phyloP scores from a whole-genome alignment of 139 green algal species.

The Edaphochlamys debaryana region DNA sequence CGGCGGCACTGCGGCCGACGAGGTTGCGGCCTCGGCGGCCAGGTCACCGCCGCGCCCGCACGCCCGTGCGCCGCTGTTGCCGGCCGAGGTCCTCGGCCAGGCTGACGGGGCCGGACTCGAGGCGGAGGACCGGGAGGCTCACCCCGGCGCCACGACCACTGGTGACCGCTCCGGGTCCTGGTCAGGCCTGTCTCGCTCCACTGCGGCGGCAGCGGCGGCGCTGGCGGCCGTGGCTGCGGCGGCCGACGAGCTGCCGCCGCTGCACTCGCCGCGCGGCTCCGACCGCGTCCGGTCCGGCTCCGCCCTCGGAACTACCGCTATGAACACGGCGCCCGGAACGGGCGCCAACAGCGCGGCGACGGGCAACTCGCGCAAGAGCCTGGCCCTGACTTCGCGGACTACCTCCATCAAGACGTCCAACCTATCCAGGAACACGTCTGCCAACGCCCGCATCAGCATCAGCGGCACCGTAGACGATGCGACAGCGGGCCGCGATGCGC shows the following conservation, averaged over 20 bases:
- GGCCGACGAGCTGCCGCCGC: background rate
- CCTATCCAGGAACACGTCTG: background rate
- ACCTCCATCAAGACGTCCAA: background rate
- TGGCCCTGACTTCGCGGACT: background rate
- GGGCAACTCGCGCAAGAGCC: background rate
- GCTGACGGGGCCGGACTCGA: too few relatives aligned
- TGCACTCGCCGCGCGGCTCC: background rate
- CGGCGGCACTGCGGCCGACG: too few relatives aligned
- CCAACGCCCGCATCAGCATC: background rate
- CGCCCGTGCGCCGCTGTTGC: too few relatives aligned
- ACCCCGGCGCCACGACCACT: background rate
- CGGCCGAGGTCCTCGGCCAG: too few relatives aligned
- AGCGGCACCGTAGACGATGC: too few relatives aligned
- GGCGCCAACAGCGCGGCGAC: background rate
- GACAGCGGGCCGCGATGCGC: too few relatives aligned
- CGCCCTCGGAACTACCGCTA: too few relatives aligned
- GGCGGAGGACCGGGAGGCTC: too few relatives aligned
- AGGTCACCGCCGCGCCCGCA: too few relatives aligned
- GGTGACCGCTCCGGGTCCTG: background rate
- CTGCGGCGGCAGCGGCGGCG: background rate
- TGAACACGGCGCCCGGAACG: background rate
- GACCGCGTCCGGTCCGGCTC: too few relatives aligned
- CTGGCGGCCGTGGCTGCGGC: background rate
- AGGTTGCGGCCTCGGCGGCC: too few relatives aligned
- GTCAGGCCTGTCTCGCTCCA: background rate